Base-by-base conservation (phyloP, 2,329 filamentous ascomycete genomes). In the Lachnellula hyalina region DNA sequence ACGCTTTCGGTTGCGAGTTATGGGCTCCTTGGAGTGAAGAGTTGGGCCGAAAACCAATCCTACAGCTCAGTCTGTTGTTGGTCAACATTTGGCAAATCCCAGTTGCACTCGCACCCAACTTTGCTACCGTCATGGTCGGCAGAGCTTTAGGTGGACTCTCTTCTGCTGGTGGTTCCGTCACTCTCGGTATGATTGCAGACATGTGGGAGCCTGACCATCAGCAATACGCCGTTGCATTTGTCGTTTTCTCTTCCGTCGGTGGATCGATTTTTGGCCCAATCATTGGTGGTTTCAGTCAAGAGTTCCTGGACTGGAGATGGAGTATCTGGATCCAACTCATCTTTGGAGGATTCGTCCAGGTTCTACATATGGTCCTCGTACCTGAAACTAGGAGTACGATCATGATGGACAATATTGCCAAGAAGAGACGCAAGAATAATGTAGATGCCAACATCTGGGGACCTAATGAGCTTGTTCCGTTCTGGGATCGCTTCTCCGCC, bases 1-100 rank as follows among this genome's bases (percentile, higher is more conserved):
- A 95, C 69, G 89, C 89, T 38, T 92, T 94, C 68, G 90, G 90
- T 36, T 94, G 90, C 69, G 90, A 94, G 70, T 78, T 93, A 0
- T 94, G 90, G 90, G 90, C 90, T 0, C 90, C 90, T 0, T 94
- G 89, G 87, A 88, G 83, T 46, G 90, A 95, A 69, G 90, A 94
- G 65, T 76, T 93, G 49, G 90, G 90, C 19, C 82, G 90, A 49
- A 87, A 84, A 75, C 85, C 85, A 1, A 80, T 94, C 53, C 76
- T 93, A 21, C 89, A 93, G 75, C 72, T 79, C 23, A 88, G 84
- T 38, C 73, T 94, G 52, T 79, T 87, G 60, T 74, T 94, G 11
- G 87, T 92, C 70, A 94, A 94, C 64, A 71, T 93, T 53, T 94
- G 81, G 77, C 86, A 89, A 61, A 70, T 91, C 0, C 86, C 85